Evolutionary conservation across 108 stramenopile genomes (phyloP).

Genomic region (Cylindrotheca fusiformis): DNA sequence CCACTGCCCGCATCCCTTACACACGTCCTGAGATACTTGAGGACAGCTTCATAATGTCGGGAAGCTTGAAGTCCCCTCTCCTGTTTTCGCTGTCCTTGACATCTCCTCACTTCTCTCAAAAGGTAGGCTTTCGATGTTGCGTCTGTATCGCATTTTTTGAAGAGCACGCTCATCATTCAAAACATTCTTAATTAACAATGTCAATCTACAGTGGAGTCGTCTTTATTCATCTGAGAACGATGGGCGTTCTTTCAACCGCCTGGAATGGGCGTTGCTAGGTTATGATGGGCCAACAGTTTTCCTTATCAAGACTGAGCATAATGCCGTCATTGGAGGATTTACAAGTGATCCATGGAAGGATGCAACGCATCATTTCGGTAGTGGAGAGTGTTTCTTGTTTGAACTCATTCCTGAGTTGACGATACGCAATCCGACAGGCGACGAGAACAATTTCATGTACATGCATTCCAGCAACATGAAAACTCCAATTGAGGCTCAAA

Average conservation of each 20-base stretch:
- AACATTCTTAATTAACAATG: slow-evolving; percentile 19
- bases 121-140: slow-evolving; percentile 16
- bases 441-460: too few species aligned
- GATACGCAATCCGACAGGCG: too few species aligned
- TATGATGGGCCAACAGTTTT: slow-evolving; percentile 55
- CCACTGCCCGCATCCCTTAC: slow-evolving; percentile 24
- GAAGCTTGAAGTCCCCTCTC: slow-evolving; percentile 2
- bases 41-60: slow-evolving; percentile 22
- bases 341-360: slow-evolving; percentile 45
- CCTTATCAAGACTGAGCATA: slow-evolving; percentile 34
- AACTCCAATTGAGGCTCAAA: too few species aligned
- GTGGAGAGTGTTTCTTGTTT: slow-evolving; percentile 48
- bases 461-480: too few species aligned
- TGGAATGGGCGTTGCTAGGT: slow-evolving; percentile 42
- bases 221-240: slow-evolving; percentile 54
- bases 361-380: slow-evolving; percentile 39
- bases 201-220: slow-evolving; percentile 27
- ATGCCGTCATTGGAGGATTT: slow-evolving; percentile 48
- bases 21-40: slow-evolving; percentile 14
- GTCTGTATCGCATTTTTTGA: too few species aligned
- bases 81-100: slow-evolving; percentile 22
- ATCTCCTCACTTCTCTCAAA: slow-evolving; percentile 16
- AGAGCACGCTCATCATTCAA: slow-evolving; percentile 9
- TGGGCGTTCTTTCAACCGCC: slow-evolving; percentile 49
- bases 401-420: slow-evolving; percentile 28